Conservation (phyloP, 495 filamentous ascomycete species). For the Neurospora sp. region DNA sequence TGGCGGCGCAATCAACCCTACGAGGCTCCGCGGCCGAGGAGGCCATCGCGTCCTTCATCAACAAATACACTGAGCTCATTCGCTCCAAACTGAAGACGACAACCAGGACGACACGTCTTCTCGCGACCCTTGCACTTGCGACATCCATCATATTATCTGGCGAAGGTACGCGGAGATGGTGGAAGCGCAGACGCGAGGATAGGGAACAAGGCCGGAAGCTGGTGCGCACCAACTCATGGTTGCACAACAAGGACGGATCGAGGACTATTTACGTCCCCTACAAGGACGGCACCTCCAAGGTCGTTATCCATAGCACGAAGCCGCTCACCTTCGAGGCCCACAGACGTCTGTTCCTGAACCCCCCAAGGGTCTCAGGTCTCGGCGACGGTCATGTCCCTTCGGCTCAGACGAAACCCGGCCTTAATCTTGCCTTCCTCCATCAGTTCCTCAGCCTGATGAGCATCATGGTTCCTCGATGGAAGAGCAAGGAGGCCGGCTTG, state of each 20-base stretch:
- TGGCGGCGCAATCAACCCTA: constrained; percentile 84
- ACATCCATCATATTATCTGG: constrained; percentile 65
- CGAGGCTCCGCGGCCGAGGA: constrained; percentile 53
- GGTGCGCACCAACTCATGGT: constrained; percentile 81
- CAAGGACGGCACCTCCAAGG: constrained; percentile 74
- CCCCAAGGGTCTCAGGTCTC: constrained; percentile 65
- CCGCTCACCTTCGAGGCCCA: constrained; percentile 93
- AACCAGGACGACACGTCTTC: constrained; percentile 56
- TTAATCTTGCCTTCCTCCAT: constrained; percentile 97
- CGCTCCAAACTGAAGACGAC: constrained; percentile 50
- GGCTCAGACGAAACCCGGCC: constrained; percentile 78
- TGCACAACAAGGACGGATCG: constrained; percentile 87
- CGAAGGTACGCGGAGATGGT: constrained; percentile 67
- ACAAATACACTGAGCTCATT: constrained; percentile 54
- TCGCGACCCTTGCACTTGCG: constrained; percentile 63
- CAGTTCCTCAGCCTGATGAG: constrained; percentile 91
- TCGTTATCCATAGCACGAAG: constrained; percentile 89
- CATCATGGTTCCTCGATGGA: constrained; percentile 95
- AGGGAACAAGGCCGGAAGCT: constrained; percentile 68
- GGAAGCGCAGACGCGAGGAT: constrained; percentile 59
- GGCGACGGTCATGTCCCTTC: constrained; percentile 77
- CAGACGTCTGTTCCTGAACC: constrained; percentile 83
- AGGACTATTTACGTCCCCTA: constrained; percentile 93
- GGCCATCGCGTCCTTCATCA: constrained; percentile 56
- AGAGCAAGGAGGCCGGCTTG: constrained; percentile 86